Conservation (phyloP, 2,329 filamentous ascomycete genomes). For the Ascochyta pisi region DNA sequence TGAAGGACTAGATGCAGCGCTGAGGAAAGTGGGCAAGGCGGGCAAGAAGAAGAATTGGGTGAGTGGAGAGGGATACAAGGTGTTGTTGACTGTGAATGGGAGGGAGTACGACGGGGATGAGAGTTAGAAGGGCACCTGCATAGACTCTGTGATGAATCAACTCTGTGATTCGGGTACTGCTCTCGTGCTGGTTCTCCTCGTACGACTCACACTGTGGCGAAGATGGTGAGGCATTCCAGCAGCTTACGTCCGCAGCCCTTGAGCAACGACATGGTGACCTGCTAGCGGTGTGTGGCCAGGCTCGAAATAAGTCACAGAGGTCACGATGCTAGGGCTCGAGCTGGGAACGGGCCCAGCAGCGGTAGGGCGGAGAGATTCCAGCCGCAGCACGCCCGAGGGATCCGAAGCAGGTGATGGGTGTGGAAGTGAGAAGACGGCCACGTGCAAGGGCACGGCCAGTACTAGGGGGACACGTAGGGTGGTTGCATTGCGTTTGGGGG, state of each 20-base stretch:
- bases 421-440: slow-evolving; percentile 19
- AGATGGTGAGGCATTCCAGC: slow-evolving; percentile 7
- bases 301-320: slow-evolving; percentile 6
- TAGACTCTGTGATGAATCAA: not conserved
- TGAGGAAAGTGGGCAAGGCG: slow-evolving; percentile 44
- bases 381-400: not conserved
- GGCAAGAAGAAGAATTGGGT: slow-evolving; percentile 52
- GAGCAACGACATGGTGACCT: slow-evolving; percentile 34
- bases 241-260: not conserved
- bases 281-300: slow-evolving; percentile 34
- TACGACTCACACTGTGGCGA: slow-evolving; percentile 23
- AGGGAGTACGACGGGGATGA: slow-evolving; percentile 27
- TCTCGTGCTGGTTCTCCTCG: not conserved
- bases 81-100: slow-evolving; percentile 39
- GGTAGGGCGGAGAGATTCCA: not conserved
- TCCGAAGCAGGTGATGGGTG: slow-evolving; percentile 21
- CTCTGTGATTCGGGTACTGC: not conserved
- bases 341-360: not conserved
- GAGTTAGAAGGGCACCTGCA: slow-evolving; percentile 1
- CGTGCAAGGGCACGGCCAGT: slow-evolving; percentile 37
- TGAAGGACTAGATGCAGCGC: slow-evolving; percentile 39
- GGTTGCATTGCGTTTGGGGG: slow-evolving; percentile 7
- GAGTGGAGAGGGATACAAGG: slow-evolving; percentile 37
- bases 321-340: not conserved
- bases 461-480: slow-evolving; percentile 37